Conservation (phyloP, 164 flowering plant genomes). For the Kingdonia uniflora region DNA sequence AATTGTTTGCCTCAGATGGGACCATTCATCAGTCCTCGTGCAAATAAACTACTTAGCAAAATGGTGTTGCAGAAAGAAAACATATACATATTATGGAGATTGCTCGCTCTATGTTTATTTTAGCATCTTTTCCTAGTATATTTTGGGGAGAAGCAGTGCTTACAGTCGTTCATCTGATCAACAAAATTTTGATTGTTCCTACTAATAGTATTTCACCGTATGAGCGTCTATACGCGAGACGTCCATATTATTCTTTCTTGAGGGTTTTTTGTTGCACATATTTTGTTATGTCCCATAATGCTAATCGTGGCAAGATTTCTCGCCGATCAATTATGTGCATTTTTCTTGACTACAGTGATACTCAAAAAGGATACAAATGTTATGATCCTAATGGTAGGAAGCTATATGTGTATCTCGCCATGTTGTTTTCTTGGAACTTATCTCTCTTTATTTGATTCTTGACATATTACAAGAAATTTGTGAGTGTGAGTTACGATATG, state of each 20-base stretch:
- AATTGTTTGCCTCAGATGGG: too few relatives aligned
- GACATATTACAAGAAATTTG: neutral
- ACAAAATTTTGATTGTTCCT: too few relatives aligned
- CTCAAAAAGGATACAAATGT: neutral
- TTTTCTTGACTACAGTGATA: constrained; percentile 2
- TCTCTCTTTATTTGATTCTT: neutral
- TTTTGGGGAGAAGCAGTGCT: too few relatives aligned
- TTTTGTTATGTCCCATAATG: neutral
- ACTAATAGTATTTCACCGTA: too few relatives aligned
- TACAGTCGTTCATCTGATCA: too few relatives aligned
- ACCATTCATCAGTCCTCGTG: too few relatives aligned
- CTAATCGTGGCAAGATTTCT: neutral
- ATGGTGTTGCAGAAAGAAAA: too few relatives aligned
- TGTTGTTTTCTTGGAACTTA: neutral
- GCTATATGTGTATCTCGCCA: neutral
- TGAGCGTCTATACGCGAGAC: neutral
- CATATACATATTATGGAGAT: too few relatives aligned
- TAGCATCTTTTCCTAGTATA: too few relatives aligned
- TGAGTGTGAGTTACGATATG: neutral
- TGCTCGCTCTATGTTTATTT: too few relatives aligned
- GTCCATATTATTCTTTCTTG: constrained; percentile 10
- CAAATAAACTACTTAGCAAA: too few relatives aligned
- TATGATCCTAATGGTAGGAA: constrained; percentile 1
- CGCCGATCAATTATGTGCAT: neutral
- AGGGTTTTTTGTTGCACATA: constrained; percentile 12